Evolutionary conservation across 2,329 filamentous ascomycete genomes (phyloP), one percentile per base, ranked within the genome.

Genomic region (Leptographium galeiforme): DNA sequence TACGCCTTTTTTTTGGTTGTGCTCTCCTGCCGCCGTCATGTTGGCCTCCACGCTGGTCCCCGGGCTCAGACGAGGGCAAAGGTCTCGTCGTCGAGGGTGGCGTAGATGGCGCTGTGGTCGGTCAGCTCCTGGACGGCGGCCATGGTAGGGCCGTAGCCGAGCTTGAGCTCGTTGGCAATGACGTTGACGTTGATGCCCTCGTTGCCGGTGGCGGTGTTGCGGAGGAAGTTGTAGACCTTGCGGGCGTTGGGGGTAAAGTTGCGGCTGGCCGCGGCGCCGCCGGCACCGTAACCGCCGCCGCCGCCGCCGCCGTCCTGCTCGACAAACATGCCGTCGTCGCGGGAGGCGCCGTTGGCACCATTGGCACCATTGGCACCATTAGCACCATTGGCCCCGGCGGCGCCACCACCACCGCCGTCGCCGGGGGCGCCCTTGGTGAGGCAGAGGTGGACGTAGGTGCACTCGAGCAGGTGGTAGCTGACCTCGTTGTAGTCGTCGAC

Each of bases 81-180:
- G 1, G 91, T 97, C 68, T 87, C 78, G 63, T 97, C 91, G 68
- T 97, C 89, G 8, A 95, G 78, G 11, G 94, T 98, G 33, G 89
- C 88, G 70, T 89, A 98, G 59, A 95, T 87, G 61, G 88, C 65
- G 34, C 89, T 88, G 53, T 79, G 70, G 2, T 74, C 74, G 45
- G 89, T 68, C 63, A 98, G 68, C 68, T 97, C 89, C 61, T 95
- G 88, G 11, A 86, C 81, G n/a, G 82, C 90, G 51, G 77, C 79
- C 60, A 83, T 72, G 14, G 93, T 85, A 47, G 94, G 87, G 32
- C 75, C 74, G 34, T 82, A 69, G 10, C 84, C 75, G 69, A 96
- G 69, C 8, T 78, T 74, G 18, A 84, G 73, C 55, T 77, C 74
- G 48, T 74, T 73, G 12, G 85, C 82, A 61, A 98, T 87, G 56